Evolutionary conservation across 495 filamentous ascomycete genomes (phyloP), one percentile per base, ranked within the genome.

Genomic region (Penicillium alfredii): DNA sequence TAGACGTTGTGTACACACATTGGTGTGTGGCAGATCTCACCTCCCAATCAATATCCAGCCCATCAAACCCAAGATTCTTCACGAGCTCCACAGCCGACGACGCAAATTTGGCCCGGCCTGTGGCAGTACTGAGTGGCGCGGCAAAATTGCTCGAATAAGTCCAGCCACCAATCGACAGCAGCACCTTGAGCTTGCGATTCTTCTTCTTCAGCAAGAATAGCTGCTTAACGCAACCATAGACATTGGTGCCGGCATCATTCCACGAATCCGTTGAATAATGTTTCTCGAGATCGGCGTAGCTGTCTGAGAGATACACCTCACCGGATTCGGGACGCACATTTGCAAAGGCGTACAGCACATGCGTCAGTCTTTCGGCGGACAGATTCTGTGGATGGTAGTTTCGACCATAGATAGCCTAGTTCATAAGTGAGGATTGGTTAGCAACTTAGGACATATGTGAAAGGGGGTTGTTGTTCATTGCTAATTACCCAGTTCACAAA

Each of bases 201-300:
- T 68, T 62, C 44, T 80, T 77, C 69, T 94, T 94, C 23, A 86
- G 76, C 4, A 93, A 66, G 61, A 80, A 83, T 7, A 94, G 73
- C 63, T 94, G 86, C 68, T 94, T 94, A 17, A 89, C 53, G 59
- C 82, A 89, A 29, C 88, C 88, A 65, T 93, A 94, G 36, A 92
- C 71, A 60, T 94, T 92, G 31, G 71, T 82, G 13, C 82, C 74
- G n/a, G 40, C 31, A 30, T 84, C 78, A 46, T 72, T 76, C 77
- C 74, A 79, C 25, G 82, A 84, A 62, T 94, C 88, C 21, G 69
- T 69, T n/a, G 83, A 64, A 47, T 84, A 88, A 58, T 85, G 86
- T 56, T 87, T 92, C 44, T 94, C 63, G 3, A 67, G 57, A 44
- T 88, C 82, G 39, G 79, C 74, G 60, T 86, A 92, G 3, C 82